Conservation (phyloP, 1,139 yeast species). For the Yamadazyma diospyri region DNA sequence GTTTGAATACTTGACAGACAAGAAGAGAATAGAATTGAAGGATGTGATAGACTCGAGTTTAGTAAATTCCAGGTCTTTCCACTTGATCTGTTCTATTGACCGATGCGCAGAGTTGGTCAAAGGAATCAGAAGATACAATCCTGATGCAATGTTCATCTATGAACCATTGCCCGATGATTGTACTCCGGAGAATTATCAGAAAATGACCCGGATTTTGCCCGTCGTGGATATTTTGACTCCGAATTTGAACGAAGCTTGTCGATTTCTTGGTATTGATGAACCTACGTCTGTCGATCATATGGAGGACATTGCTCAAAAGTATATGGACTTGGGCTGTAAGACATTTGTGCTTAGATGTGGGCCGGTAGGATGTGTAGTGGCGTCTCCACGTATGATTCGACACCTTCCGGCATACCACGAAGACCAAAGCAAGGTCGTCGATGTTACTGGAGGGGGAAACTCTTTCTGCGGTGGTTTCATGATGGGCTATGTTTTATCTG, state of each 20-base stretch:
- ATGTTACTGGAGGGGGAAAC: conserved; percentile 96
- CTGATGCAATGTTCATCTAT: conserved; percentile 54
- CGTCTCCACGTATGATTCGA: conserved; percentile 12
- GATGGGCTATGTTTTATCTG: conserved; percentile 50
- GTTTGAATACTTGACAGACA: conserved; percentile 49
- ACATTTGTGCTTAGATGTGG: conserved; percentile 64
- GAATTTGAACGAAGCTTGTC: conserved; percentile 71
- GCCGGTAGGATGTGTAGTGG: conserved; percentile 52
- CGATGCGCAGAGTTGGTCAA: conserved; percentile 50
- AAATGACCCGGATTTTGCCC: conserved; percentile 39
- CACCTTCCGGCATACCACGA: conserved; percentile 76
- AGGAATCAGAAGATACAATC: conserved; percentile 23
- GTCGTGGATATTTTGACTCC: conserved; percentile 70
- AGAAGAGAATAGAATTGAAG: conserved; percentile 55
- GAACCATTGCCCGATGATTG: conserved; percentile 88
- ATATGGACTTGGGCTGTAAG: conserved; percentile 37
- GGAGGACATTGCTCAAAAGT: conserved; percentile 28
- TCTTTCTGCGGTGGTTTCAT: conserved; percentile 81
- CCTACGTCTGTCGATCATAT: conserved; percentile 19
- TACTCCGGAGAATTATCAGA: conserved; percentile 41
- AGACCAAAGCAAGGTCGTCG: conserved; percentile 52
- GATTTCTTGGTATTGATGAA: conserved; percentile 21
- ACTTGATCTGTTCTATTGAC: conserved; percentile 71
- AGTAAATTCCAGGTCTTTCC: conserved; percentile 49
- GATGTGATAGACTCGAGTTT: conserved; percentile 50